Conservation (phyloP, 202 grass and related monocot species). For the Schoenoplectus triqueter region DNA sequence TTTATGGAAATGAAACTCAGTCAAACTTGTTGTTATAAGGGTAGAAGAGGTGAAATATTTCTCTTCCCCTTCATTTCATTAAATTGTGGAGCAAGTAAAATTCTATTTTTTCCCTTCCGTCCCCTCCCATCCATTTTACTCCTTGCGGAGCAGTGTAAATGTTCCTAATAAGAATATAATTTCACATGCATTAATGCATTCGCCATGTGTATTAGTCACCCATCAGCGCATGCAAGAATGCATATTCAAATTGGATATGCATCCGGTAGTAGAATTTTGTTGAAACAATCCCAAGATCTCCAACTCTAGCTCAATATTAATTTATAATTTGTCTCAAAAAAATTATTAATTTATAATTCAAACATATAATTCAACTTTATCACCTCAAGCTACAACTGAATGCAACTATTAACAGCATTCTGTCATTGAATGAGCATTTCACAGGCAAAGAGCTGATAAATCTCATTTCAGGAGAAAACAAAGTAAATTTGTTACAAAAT, state of each 20-base stretch:
- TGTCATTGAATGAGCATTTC: slow-evolving; percentile 24
- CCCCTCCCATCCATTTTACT: no score
- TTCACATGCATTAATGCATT: neutral
- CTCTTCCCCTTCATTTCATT: no score
- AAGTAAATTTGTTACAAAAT: slow-evolving; percentile 20
- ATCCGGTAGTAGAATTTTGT: neutral
- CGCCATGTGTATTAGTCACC: neutral
- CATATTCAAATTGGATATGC: neutral
- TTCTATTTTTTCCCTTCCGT: no score
- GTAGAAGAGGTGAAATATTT: no score
- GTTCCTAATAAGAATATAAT: no score
- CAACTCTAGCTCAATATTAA: neutral
- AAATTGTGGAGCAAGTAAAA: no score
- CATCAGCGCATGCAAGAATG: neutral
- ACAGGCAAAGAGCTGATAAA: neutral
- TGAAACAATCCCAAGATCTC: neutral
- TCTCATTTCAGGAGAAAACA: neutral
- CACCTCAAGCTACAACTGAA: neutral
- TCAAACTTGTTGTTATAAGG: no score
- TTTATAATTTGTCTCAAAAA: neutral
- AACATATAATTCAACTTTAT: neutral
- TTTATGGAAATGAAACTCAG: no score
- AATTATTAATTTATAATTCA: no score
- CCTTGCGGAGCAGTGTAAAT: no score
- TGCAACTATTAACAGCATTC: slow-evolving; percentile 10